Conservation (phyloP, 768 basidiomycete genomes). For the Porphyrellus cyaneotinctus region DNA sequence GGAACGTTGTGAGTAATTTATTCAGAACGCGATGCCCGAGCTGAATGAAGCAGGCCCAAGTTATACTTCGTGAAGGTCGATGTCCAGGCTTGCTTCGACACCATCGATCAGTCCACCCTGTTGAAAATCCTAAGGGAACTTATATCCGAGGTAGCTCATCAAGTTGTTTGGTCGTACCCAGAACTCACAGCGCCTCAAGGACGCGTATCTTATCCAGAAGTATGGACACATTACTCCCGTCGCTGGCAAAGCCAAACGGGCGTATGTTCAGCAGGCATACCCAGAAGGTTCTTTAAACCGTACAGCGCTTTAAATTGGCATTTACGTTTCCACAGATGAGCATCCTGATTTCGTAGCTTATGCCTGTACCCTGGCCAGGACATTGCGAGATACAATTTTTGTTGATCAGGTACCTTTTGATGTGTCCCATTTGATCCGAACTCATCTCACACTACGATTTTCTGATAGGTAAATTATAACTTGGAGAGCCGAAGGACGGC, state of each 20-base stretch:
- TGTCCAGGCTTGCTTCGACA: conserved; percentile 95
- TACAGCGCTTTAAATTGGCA: not conserved
- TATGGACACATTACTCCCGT: conserved; percentile 63
- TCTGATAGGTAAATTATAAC: conserved; percentile 49
- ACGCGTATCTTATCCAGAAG: conserved; percentile 65
- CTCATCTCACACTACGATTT: not conserved
- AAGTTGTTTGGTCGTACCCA: not conserved
- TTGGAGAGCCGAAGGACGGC: conserved; percentile 52
- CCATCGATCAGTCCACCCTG: conserved; percentile 85
- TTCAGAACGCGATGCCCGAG: not conserved
- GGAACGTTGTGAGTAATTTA: conserved; percentile 50
- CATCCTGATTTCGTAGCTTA: conserved; percentile 68
- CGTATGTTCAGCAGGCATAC: conserved; percentile 56
- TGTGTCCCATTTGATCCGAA: not conserved
- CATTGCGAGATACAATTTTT: conserved; percentile 74
- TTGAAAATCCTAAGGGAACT: conserved; percentile 70
- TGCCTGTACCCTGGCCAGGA: conserved; percentile 62
- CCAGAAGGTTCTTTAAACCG: conserved; percentile 51
- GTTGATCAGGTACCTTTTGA: conserved; percentile 64
- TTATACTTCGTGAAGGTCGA: conserved; percentile 97
- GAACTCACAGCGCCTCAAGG: conserved; percentile 39
- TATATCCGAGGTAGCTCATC: conserved; percentile 57
- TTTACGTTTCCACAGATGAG: conserved; percentile 49
- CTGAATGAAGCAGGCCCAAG: conserved; percentile 55
- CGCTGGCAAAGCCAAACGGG: conserved; percentile 53